A percentile compares a stretch with the other conserved stretches of the same genome.
Conservation (phyloP, 2,329 filamentous ascomycete genomes). For the Magnaporthales sp. region DNA sequence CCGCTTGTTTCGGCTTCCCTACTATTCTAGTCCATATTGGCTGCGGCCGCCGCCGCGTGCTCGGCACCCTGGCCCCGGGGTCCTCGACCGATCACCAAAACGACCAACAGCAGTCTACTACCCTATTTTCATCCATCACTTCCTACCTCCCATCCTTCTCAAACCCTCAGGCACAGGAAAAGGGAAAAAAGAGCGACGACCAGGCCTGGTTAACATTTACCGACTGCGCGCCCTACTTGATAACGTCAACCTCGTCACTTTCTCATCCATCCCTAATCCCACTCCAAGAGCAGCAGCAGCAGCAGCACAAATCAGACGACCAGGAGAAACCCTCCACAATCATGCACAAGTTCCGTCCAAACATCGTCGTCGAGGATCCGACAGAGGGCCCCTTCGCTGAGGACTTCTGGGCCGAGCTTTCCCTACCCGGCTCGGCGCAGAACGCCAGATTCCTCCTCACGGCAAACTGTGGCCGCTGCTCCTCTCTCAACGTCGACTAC, state of each 20-base stretch:
- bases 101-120: background rate
- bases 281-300: background rate
- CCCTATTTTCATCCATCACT: background rate
- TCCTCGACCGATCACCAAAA: background rate
- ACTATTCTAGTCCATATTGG: background rate
- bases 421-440: background rate
- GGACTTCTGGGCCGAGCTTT: background rate
- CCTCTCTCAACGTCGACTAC: slow-evolving; percentile 65
- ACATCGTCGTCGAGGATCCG: background rate
- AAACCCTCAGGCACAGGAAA: background rate
- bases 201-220: background rate
- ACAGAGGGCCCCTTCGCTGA: background rate
- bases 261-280: background rate
- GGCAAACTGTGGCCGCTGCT: slow-evolving; percentile 61
- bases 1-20: background rate
- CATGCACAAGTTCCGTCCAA: background rate
- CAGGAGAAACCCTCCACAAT: background rate
- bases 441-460: slow-evolving; percentile 45
- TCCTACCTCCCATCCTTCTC: background rate
- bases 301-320: too few species aligned
- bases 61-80: background rate
- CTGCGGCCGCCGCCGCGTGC: background rate
- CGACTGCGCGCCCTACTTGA: background rate
- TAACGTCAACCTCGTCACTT: background rate
- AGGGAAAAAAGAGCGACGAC: background rate